phyloP scores from a whole-genome alignment of 768 basidiomycete species.

The Lentinula boryana region DNA sequence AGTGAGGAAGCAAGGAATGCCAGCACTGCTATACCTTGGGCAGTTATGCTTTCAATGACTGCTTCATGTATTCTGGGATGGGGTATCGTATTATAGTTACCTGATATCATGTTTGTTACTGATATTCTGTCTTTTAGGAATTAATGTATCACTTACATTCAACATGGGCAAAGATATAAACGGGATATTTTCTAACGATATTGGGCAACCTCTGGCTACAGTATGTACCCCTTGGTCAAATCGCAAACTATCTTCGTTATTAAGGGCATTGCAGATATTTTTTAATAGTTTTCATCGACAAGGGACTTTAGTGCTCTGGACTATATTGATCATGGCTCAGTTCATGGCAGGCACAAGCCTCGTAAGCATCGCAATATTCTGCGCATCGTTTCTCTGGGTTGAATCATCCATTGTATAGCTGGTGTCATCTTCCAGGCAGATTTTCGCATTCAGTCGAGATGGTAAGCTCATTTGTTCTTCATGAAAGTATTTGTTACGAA shows the following conservation, averaged over 20 bases:
- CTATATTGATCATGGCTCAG: conserved; percentile 45
- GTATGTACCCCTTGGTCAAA: conserved; percentile 12
- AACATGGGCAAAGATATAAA: conserved; percentile 48
- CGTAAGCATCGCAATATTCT: neutral
- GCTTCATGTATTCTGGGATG: conserved; percentile 41
- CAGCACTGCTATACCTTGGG: conserved; percentile 49
- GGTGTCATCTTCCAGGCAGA: conserved; percentile 23
- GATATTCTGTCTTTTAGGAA: conserved; percentile 21
- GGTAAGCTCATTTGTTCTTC: conserved; percentile 11
- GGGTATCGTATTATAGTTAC: conserved; percentile 22
- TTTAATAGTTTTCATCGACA: conserved; percentile 39
- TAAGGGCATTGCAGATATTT: conserved; percentile 29
- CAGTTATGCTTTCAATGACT: conserved; percentile 42
- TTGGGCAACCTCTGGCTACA: conserved; percentile 33
- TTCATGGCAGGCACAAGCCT: conserved; percentile 14
- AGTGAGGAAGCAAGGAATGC: conserved; percentile 54
- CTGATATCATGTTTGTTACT: neutral
- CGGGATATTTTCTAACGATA: conserved; percentile 19
- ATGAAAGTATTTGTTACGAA: no score
- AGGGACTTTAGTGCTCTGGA: conserved; percentile 47
- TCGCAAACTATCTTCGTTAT: neutral
- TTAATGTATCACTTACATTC: conserved; percentile 48
- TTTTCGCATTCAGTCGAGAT: conserved; percentile 40
- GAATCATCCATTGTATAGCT: neutral
- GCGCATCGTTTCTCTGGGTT: no score